These are phyloP conservation scores for Aspergillus ochraceoroseus DNA, from an alignment of 2,329 filamentous ascomycete species.

Conservation along the genomic window DNA sequence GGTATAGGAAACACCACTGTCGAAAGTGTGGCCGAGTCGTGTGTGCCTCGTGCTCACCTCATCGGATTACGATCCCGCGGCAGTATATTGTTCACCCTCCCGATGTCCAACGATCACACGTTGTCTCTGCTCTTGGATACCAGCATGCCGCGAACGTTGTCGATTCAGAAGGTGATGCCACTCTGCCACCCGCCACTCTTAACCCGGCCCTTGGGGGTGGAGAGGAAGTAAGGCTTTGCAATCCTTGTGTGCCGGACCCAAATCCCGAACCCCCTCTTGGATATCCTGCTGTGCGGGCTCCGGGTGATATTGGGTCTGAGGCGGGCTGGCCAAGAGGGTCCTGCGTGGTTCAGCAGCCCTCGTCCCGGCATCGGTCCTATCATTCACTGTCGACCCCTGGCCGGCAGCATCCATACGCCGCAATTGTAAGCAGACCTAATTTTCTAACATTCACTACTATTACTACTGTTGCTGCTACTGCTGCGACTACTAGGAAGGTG, in stretches of 20 bases:
- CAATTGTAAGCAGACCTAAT: slow-evolving; percentile 20
- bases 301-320: slow-evolving; percentile 16
- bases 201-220: slow-evolving; percentile 58
- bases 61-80: slow-evolving; percentile 88
- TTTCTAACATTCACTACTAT: no score
- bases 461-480: no score
- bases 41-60: slow-evolving; percentile 82
- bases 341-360: slow-evolving; percentile 15
- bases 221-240: slow-evolving; percentile 65
- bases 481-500: not conserved
- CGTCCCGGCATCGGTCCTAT: slow-evolving; percentile 26
- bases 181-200: slow-evolving; percentile 21
- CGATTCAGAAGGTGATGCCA: slow-evolving; percentile 45
- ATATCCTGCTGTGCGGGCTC: slow-evolving; percentile 26
- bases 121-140: slow-evolving; percentile 41
- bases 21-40: slow-evolving; percentile 94
- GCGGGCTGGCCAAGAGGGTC: slow-evolving; percentile 14
- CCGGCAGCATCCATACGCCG: slow-evolving; percentile 8
- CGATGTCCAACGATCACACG: slow-evolving; percentile 41
- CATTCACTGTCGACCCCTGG: slow-evolving; percentile 24
- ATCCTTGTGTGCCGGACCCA: slow-evolving; percentile 67
- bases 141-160: slow-evolving; percentile 44
- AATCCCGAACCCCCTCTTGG: slow-evolving; percentile 53
- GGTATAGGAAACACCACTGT: slow-evolving; percentile 89
- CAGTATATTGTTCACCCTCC: slow-evolving; percentile 86